Percentiles rank a stretch among this genome's conserved stretches.
These are phyloP conservation scores for Lichtheimia hyalospora DNA, from an alignment of 371 early-diverging fungal genomes.

Conservation along the genomic window DNA sequence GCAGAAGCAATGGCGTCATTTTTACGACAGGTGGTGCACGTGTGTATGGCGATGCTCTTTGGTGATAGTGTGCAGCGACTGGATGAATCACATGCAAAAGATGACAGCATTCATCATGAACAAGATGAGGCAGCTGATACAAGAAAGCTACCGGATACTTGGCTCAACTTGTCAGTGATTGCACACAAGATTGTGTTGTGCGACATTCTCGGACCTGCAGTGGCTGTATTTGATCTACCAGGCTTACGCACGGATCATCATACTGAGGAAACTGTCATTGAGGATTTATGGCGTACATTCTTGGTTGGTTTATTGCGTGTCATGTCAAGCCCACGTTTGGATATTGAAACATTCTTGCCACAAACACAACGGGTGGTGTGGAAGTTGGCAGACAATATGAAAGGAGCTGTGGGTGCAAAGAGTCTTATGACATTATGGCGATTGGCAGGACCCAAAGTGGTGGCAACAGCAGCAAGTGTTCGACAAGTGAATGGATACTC, in stretches of 20 bases:
- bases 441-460: constrained; percentile 23
- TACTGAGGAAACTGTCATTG: constrained; percentile 11
- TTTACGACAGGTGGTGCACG: constrained; percentile 52
- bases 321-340: constrained; percentile 56
- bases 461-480: background rate
- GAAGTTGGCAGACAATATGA: constrained; percentile 64
- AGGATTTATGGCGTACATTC: constrained; percentile 57
- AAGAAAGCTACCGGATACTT: constrained; percentile 46
- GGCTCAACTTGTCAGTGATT: constrained; percentile 61
- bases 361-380: constrained; percentile 60
- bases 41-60: constrained; percentile 49
- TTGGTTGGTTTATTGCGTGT: constrained; percentile 57
- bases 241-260: constrained; percentile 37
- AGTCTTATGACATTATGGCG: constrained; percentile 59
- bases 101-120: constrained; percentile 20
- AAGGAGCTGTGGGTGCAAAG: constrained; percentile 58
- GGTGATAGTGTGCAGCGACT: constrained; percentile 36
- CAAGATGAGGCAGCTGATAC: constrained; percentile 23
- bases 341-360: constrained; percentile 58
- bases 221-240: constrained; percentile 44
- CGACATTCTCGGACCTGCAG: constrained; percentile 55
- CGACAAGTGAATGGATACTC: background rate
- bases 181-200: constrained; percentile 52
- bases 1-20: constrained; percentile 50
- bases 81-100: constrained; percentile 24